Evolutionary conservation across 208 protist species (phyloP), one percentile per base, ranked within the genome.

Genomic region (Trypanosoma cruzi): DNA sequence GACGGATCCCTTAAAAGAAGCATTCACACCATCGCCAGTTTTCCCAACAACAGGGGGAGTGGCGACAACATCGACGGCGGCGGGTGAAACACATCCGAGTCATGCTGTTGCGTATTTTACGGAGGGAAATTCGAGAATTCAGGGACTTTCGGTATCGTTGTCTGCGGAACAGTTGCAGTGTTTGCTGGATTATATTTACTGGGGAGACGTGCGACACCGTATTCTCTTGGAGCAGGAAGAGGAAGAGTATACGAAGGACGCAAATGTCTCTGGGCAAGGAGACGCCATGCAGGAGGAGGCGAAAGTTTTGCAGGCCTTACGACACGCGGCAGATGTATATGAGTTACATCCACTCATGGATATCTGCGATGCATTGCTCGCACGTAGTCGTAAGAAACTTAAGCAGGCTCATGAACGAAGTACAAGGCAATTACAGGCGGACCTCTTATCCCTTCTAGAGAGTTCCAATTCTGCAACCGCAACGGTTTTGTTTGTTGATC

Each of bases 401-500:
- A 50, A 60, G 13, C 13, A 68, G 26, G 82, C 85, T 32, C 79
- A 77, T 24, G 68, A 79, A 54, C 59, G 26, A 26, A 85, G 85
- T 64, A 64, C 73, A 6, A 73, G 68, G 36, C 64, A 77, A 44
- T 71, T 94, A 29, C 78, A 81, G 14, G 50, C n/a, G 3, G 89
- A 95, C 68, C 67, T 95, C 34, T 57, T 81, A 3, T 66, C 56
- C n/a, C 44, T 92, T 52, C 67, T 90, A 11, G 61, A 68, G 29
- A 79, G 36, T 42, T n/a, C 64, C 40, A 73, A 28, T 13, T 69
- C 54, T 13, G 80, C 84, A 28, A 95, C 82, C 40, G 74, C 79
- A n/a, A 95, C 89, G 2, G 82, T 92, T 59, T 63, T 95, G 50
- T 90, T 92, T 49, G 74, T 89, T 6, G 89, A 95, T 58, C 89